phyloP scores from a whole-genome alignment of 2,329 filamentous ascomycete genomes.

The Sporothrix sp. region DNA sequence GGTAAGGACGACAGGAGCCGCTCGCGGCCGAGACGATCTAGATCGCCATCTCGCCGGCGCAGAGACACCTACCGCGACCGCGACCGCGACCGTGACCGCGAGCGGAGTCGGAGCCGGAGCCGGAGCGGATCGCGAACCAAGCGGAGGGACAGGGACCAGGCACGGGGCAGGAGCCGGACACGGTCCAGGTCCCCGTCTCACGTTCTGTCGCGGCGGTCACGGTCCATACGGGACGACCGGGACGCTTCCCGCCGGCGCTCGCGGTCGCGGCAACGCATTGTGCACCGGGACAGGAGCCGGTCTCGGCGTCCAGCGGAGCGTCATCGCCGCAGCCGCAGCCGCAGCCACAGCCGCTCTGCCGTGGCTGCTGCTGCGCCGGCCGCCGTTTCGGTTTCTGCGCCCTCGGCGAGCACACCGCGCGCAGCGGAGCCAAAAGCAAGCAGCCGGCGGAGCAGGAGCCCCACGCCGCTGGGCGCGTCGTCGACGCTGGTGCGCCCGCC shows the following conservation, averaged over 20 bases:
- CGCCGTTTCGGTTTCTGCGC: neutral
- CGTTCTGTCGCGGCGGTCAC: neutral
- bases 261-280: constrained; percentile 5
- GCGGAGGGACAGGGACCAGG: constrained; percentile 1
- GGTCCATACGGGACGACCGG: constrained; percentile 2
- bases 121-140: constrained; percentile 8
- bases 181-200: constrained; percentile 7
- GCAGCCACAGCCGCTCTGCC: constrained; percentile 25
- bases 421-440: constrained; percentile 20
- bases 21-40: constrained; percentile 6
- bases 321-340: constrained; percentile 25
- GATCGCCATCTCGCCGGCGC: constrained; percentile 14
- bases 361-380: neutral
- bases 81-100: constrained; percentile 7
- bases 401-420: neutral
- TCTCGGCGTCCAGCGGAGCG: constrained; percentile 6
- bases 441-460: constrained; percentile 30
- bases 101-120: constrained; percentile 10
- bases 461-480: constrained; percentile 23
- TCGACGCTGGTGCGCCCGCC: constrained; percentile 26
- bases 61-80: constrained; percentile 7
- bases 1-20: constrained; percentile 6
- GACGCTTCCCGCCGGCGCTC: neutral
- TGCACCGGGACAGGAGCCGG: constrained; percentile 10
- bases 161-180: constrained; percentile 4